Evolutionary conservation across 1,284 basidiomycete genomes (phyloP), one percentile per base, ranked within the genome.

Genomic region (Wolfiporia cocos): DNA sequence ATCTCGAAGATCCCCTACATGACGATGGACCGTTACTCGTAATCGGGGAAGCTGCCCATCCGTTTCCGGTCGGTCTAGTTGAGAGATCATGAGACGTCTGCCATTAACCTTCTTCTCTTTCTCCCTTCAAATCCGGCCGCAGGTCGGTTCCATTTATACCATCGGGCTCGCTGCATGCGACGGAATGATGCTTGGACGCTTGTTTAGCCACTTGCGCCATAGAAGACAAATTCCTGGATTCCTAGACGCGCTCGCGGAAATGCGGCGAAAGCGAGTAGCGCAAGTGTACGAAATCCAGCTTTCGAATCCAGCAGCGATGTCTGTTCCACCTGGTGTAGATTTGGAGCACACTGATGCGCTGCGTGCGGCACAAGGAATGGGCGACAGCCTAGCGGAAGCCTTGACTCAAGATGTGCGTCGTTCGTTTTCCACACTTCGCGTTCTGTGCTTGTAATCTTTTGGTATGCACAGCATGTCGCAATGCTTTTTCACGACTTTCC

Each of bases 131-230:
- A 34, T 23, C 12, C 19, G 9, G 3, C 14, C 17, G 6, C 50
- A 81, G 78, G 63, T 70, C 14, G 76, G 77, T 10, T 67, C 72
- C 0, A 59, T 73, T 9, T 79, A 81, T 53, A 61, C 66, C 5
- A 57, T 65, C 14, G 70, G 69, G 5, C 69, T 81, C 57, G 61
- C 68, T 5, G 54, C 78, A 4, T 78, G 81, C 57, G 79, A 81
- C 47, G 74, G 66, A 3, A 74, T 74, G 2, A 71, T 75, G 6
- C 65, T 81, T 5, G 80, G 69, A 15, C 72, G 69, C 32, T 58
- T 82, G 3, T 79, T 82, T 56, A 70, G 73, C 5, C 74, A 78
- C 53, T 59, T 82, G 3, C 60, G 60, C 39, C 52, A 59, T 2
- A 50, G 59, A 14, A 70, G 72, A 15, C 78, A 82, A 48, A 76